Percentiles rank a stretch among this genome's conserved stretches.
These are phyloP conservation scores for Cryptosporidium sp. DNA, from an alignment of 169 alveolate species.

Conservation along the genomic window DNA sequence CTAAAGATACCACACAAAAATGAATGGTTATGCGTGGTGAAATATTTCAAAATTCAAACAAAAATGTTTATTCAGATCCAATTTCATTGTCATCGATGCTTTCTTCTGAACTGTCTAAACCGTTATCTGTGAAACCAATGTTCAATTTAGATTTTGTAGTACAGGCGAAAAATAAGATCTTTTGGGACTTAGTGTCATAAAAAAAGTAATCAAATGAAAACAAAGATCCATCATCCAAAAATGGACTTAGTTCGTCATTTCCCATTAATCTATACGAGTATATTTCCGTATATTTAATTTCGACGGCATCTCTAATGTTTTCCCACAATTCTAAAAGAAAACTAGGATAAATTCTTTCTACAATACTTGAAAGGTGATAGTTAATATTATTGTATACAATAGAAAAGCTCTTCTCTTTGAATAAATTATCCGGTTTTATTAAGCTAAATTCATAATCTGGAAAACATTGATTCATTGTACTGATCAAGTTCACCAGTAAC, in stretches of 20 bases:
- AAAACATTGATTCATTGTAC: constrained; percentile 82
- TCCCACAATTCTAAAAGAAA: constrained; percentile 79
- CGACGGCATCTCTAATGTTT: constrained; percentile 64
- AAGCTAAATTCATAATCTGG: constrained; percentile 83
- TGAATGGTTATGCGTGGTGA: background rate
- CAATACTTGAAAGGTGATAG: constrained; percentile 77
- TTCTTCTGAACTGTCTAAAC: constrained; percentile 1
- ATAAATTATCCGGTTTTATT: constrained; percentile 79
- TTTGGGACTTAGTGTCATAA: constrained; percentile 55
- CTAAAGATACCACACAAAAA: background rate
- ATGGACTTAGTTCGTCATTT: constrained; percentile 66
- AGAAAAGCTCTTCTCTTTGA: constrained; percentile 68
- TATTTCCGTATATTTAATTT: constrained; percentile 51
- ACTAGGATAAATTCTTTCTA: constrained; percentile 80
- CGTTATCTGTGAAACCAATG: background rate
- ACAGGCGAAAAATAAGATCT: constrained; percentile 67
- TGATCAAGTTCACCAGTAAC: constrained; percentile 78
- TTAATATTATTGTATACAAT: constrained; percentile 78
- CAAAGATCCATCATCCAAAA: constrained; percentile 62
- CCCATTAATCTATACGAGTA: constrained; percentile 72
- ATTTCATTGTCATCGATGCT: constrained; percentile 12
- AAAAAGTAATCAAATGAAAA: constrained; percentile 71
- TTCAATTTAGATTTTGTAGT: constrained; percentile 54
- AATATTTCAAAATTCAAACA: too few species aligned
- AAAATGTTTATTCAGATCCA: constrained; percentile 5